These are phyloP conservation scores for Cryptococcus deneoformans DNA, from an alignment of 1,284 basidiomycete genomes.

Conservation along the genomic window DNA sequence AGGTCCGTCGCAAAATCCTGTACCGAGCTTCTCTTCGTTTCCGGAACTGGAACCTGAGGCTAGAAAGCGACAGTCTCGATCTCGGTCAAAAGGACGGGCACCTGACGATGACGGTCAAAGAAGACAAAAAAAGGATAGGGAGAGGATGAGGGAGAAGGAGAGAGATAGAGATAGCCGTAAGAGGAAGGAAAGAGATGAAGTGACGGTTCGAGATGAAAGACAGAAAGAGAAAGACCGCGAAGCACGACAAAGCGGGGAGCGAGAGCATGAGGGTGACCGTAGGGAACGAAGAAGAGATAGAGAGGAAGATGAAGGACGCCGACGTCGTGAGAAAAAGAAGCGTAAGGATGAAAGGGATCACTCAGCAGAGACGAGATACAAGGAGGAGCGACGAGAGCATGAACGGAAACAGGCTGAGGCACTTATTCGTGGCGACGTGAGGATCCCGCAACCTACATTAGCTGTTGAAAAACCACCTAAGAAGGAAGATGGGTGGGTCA, in stretches of 20 bases:
- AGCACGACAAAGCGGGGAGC: background rate
- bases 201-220: background rate
- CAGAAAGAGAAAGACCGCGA: background rate
- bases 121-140: background rate
- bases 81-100: background rate
- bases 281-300: background rate
- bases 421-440: conserved; percentile 9
- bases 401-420: conserved; percentile 15
- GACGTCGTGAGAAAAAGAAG: background rate
- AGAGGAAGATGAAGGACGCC: background rate
- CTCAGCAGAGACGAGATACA: conserved; percentile 8
- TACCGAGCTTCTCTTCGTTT: conserved; percentile 10
- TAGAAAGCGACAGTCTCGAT: background rate
- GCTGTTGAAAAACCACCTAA: background rate
- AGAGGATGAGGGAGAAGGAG: background rate
- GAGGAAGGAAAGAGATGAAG: conserved; percentile 1
- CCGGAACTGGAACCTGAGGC: background rate
- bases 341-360: conserved; percentile 1
- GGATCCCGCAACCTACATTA: background rate
- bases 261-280: background rate
- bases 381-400: conserved; percentile 10
- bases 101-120: background rate
- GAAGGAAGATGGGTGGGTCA: conserved; percentile 6
- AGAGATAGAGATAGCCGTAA: background rate
- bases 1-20: background rate